Evolutionary conservation across 176 grass and related monocot species (phyloP), one percentile per base, ranked within the genome.

Genomic region (Aegilops sharonensis): DNA sequence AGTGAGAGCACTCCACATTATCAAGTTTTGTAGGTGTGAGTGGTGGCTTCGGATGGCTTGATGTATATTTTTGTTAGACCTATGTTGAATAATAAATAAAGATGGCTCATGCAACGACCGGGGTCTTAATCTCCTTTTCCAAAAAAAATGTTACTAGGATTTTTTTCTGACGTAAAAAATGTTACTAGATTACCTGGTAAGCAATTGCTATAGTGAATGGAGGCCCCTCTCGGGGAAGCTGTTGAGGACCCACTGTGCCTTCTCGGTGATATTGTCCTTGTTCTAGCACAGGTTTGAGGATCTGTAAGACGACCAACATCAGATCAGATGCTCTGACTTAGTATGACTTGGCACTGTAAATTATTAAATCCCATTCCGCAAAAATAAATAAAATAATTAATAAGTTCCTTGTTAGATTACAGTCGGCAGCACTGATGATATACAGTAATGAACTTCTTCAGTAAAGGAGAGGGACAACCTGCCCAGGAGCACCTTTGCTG

Each of bases 401-500:
- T 35, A 36, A 10, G 9, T 36, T 20, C 29, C 32, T 62, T 29
- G 24, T 75, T 27, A 17, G 84, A 52, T 48, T 47, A 37, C 25
- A 42, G 10, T 57, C 18, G 76, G 5, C 47, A 50, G 47, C 47
- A 50, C 13, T 15, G 47, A 50, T 42, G 37, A 64, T 2, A 76
- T 43, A 39, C 72, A 48, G 3, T 48, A 30, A 30, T 65, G 57
- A 74, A 67, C 8, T 88, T 47, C 57, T 81, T 30, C 17, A 73
- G 35, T 13, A 81, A 72, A 10, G 25, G 60, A 72, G 4, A 17
- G 23, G 67, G 14, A 73, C 47, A 84, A 94, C 95, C 89, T 97
- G 90, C 82, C 93, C 87, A 18, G 95, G 91, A 77, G 87, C 92
- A 83, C 95, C 95, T 91, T 97, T 97, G 85, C 90, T 94, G 87